These are phyloP conservation scores for Cladosporium halotolerans DNA, from an alignment of 2,329 filamentous ascomycete genomes.

Conservation along the genomic window DNA sequence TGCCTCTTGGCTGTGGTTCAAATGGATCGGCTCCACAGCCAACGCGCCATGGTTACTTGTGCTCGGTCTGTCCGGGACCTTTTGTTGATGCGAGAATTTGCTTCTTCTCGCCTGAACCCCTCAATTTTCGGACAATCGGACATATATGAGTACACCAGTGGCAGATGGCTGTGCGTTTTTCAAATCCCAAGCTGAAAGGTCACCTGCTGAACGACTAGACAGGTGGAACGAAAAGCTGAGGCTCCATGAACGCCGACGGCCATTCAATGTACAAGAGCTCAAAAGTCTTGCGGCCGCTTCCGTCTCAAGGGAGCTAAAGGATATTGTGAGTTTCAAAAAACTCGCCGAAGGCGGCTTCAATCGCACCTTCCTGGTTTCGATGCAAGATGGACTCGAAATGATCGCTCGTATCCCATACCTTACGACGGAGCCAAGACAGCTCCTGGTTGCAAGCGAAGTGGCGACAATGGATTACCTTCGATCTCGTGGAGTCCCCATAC, in stretches of 20 bases:
- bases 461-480: constrained; percentile 24
- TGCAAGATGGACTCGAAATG: constrained; percentile 21
- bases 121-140: too few species aligned
- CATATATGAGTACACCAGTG: constrained; percentile 18
- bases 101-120: background rate
- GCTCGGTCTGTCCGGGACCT: background rate
- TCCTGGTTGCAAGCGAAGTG: constrained; percentile 24
- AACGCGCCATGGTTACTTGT: too few species aligned
- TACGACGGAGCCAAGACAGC: constrained; percentile 15
- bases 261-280: constrained; percentile 14
- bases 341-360: constrained; percentile 24
- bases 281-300: constrained; percentile 2
- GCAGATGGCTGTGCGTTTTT: constrained; percentile 18
- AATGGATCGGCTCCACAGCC: too few species aligned
- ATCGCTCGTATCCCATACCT: constrained; percentile 24
- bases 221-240: constrained; percentile 19
- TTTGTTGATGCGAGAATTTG: background rate
- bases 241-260: constrained; percentile 13
- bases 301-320: background rate
- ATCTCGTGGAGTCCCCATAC: constrained; percentile 17
- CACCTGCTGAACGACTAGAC: background rate
- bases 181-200: background rate
- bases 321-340: constrained; percentile 16
- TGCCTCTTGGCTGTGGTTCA: too few species aligned
- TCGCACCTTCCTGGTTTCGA: constrained; percentile 17